Evolutionary conservation across 441 rosid genomes (phyloP).

Genomic region (Capsella rubella): DNA sequence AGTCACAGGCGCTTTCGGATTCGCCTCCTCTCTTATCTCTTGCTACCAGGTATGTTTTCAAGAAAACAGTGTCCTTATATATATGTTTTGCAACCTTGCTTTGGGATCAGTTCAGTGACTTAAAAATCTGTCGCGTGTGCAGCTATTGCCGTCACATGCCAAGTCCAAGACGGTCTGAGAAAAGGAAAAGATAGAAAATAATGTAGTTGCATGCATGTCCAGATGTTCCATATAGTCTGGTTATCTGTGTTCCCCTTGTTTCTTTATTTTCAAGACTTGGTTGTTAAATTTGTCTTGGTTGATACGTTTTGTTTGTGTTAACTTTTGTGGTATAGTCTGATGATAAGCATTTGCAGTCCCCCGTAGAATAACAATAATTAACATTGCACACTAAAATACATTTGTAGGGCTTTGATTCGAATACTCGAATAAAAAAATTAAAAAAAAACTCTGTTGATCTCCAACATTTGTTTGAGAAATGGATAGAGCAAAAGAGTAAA

Average conservation of each 20-base stretch:
- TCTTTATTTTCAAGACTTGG: neutral
- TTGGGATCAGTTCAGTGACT: neutral
- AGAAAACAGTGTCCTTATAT: slow-evolving; percentile 5
- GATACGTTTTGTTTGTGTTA: neutral
- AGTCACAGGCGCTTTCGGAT: slow-evolving; percentile 87
- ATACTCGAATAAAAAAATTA: no score
- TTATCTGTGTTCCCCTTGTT: neutral
- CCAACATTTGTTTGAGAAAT: no score
- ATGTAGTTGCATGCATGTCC: neutral
- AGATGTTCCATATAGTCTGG: neutral
- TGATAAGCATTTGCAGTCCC: slow-evolving; percentile 6
- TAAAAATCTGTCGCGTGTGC: neutral
- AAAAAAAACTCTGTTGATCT: no score
- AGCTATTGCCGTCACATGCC: slow-evolving; percentile 41
- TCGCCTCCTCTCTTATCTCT: slow-evolving; percentile 80
- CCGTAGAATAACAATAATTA: neutral
- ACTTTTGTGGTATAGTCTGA: neutral
- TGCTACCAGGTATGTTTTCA: slow-evolving; percentile 78
- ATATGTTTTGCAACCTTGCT: neutral
- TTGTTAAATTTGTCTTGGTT: no score
- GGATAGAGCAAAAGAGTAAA: no score
- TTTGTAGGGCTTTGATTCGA: no score
- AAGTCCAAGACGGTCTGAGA: slow-evolving; percentile 33
- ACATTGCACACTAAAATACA: neutral
- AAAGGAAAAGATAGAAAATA: neutral